Conservation (phyloP, 1,284 basidiomycete species). For the Pascua sp. region DNA sequence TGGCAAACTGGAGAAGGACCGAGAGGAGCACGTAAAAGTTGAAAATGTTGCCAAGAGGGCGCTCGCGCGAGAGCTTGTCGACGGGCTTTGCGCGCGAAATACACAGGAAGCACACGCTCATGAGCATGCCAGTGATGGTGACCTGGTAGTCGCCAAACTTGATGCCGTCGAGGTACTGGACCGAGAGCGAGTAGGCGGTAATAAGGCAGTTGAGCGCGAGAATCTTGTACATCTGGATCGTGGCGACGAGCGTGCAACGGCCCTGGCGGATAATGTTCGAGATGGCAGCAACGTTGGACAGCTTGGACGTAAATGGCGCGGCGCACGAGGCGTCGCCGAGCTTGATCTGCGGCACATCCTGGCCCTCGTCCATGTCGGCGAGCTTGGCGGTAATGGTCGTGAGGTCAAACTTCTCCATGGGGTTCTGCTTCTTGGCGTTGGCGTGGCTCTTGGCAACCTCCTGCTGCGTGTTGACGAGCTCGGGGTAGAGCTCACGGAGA, state of each 20-base stretch:
- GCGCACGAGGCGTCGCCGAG: constrained; percentile 94
- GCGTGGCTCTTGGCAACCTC: constrained; percentile 64
- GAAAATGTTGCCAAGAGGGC: constrained; percentile 90
- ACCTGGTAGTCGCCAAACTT: constrained; percentile 97
- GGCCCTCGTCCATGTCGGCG: constrained; percentile 84
- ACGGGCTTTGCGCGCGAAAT: constrained; percentile 96
- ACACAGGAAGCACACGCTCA: constrained; percentile 95
- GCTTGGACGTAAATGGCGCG: constrained; percentile 92
- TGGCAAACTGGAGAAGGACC: constrained; percentile 82
- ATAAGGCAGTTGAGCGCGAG: constrained; percentile 92
- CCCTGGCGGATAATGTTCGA: constrained; percentile 95
- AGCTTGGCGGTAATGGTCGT: constrained; percentile 81
- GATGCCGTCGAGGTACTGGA: constrained; percentile 94
- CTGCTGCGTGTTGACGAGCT: constrained; percentile 84
- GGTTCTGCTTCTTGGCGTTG: constrained; percentile 69
- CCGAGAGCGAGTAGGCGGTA: constrained; percentile 89
- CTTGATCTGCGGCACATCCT: constrained; percentile 90
- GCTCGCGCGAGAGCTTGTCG: constrained; percentile 83
- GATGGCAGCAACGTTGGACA: constrained; percentile 88
- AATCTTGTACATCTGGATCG: constrained; percentile 99
- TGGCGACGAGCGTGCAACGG: constrained; percentile 91
- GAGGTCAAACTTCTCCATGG: constrained; percentile 91
- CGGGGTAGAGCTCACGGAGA: constrained; percentile 78
- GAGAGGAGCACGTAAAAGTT: constrained; percentile 89
- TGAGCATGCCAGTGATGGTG: constrained; percentile 87